Evolutionary conservation across 192 early-diverging fungal genomes (phyloP), one percentile per base, ranked within the genome.

Genomic region (Coemansia sp.): DNA sequence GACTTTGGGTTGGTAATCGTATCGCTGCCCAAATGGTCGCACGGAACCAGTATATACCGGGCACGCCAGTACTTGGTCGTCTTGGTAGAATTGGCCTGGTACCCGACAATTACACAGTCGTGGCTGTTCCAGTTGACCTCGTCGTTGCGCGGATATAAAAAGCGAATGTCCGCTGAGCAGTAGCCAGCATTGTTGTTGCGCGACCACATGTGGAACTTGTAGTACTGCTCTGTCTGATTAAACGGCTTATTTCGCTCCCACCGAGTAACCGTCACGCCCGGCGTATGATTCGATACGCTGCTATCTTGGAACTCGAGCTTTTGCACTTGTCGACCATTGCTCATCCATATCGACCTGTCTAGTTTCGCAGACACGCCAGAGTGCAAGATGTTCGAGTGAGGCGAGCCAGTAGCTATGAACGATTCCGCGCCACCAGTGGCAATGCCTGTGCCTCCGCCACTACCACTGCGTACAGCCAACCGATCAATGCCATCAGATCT

Each of bases 111-210:
- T 29, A 96, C 79, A 61, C 91, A 90, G 76, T 99, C 97, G 29
- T 97, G 82, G 45, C 90, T 93, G 69, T 97, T 99, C 97, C 97
- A 99, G 37, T 92, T 90, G 75, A 96, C 95, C 45, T 89, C 84
- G 4, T 88, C 76, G 21, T 92, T 67, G 11, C 76, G 76, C 15
- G 97, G 90, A 76, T 98, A 97, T 5, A 67, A 62, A 64, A 99
- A 99, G 0, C 67, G 78, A 14, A 92, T 76, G 0, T 63, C 68
- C 32, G 88, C 76, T 1, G 78, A 69, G 50, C 74, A 44, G 72
- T 96, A 99, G 4, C 74, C 80, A 15, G 71, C 55, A 44, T 84
- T 77, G 68, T 91, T 81, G 70, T 90, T 93, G 29, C 93, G 90
- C 48, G 80, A 59, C 95, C 96, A 97, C 39, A 99, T 88, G 12